A percentile compares a stretch with the other conserved stretches of the same genome.
Evolutionary conservation across 148 eudicot genomes (phyloP).

Genomic region (Gaultheria prostrata): DNA sequence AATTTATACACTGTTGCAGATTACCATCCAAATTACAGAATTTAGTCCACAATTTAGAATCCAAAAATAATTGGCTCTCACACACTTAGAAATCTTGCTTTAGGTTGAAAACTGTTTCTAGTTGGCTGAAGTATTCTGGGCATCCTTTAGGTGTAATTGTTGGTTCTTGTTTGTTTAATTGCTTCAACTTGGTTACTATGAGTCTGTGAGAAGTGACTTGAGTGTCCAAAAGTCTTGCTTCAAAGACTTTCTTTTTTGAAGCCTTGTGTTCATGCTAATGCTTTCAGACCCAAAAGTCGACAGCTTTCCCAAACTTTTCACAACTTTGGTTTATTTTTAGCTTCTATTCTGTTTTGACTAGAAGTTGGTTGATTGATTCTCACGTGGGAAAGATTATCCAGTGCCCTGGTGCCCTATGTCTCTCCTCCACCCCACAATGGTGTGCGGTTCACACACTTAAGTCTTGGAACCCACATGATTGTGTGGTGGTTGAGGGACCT

Average conservation of each 20-base stretch:
- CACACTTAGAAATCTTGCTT: no score
- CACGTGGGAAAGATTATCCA: background rate
- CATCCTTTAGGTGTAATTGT: background rate
- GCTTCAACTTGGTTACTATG: background rate
- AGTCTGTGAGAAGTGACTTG: background rate
- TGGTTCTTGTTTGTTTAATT: background rate
- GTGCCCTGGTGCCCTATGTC: background rate
- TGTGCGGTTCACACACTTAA: background rate
- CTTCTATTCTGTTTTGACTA: background rate
- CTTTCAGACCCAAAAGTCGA: background rate
- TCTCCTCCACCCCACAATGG: background rate
- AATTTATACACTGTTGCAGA: no score
- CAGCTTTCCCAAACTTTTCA: background rate
- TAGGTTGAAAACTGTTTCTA: no score
- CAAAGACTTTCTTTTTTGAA: background rate
- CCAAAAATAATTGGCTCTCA: no score
- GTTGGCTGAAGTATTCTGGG: background rate
- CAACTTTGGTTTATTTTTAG: background rate
- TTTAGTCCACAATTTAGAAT: no score
- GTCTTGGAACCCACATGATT: background rate
- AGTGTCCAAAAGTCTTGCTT: background rate
- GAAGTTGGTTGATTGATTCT: background rate
- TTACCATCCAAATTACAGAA: no score
- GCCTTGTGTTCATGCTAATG: background rate
- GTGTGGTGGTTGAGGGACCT: background rate